Conservation (phyloP, 2,329 filamentous ascomycete species). For the Mycosphaerella arachidis region DNA sequence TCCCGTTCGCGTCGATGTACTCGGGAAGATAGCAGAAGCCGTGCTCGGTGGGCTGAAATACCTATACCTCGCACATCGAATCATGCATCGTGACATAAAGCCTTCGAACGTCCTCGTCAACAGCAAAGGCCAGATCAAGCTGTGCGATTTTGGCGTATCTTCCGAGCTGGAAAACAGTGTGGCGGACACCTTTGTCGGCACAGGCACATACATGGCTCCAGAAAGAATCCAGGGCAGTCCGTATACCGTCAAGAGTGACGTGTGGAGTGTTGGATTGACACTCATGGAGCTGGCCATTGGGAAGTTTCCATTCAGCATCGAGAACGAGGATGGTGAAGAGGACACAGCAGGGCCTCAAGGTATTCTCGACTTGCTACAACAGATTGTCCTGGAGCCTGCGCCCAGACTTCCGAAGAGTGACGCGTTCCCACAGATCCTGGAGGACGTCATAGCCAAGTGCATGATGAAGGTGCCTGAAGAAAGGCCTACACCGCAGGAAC, state of each 20-base stretch:
- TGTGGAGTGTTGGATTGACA: constrained; percentile 94
- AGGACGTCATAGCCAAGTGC: constrained; percentile 97
- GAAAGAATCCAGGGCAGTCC: constrained; percentile 95
- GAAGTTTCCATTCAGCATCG: constrained; percentile 90
- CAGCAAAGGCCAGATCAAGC: constrained; percentile 88
- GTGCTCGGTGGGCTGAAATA: constrained; percentile 91
- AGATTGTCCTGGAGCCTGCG: constrained; percentile 94
- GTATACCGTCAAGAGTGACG: constrained; percentile 97
- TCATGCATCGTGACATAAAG: constrained; percentile 99
- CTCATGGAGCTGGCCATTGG: constrained; percentile 98
- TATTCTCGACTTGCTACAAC: constrained; percentile 90
- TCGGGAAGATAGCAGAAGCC: constrained; percentile 96
- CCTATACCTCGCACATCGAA: constrained; percentile 89
- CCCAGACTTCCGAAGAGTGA: constrained; percentile 94
- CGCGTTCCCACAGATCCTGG: constrained; percentile 88
- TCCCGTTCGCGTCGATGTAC: constrained; percentile 88
- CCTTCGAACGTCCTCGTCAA: constrained; percentile 97
- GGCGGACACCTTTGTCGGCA: constrained; percentile 96
- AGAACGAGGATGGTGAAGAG: constrained; percentile 70
- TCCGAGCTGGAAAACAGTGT: constrained; percentile 97
- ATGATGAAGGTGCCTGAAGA: constrained; percentile 83
- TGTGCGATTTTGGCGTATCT: constrained; percentile 98
- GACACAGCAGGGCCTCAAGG: constrained; percentile 73
- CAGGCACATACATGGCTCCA: constrained; percentile 98
- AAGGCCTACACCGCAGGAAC: constrained; percentile 85